Evolutionary conservation across 1,284 basidiomycete genomes (phyloP).

Genomic region (Chalciporus sp.): DNA sequence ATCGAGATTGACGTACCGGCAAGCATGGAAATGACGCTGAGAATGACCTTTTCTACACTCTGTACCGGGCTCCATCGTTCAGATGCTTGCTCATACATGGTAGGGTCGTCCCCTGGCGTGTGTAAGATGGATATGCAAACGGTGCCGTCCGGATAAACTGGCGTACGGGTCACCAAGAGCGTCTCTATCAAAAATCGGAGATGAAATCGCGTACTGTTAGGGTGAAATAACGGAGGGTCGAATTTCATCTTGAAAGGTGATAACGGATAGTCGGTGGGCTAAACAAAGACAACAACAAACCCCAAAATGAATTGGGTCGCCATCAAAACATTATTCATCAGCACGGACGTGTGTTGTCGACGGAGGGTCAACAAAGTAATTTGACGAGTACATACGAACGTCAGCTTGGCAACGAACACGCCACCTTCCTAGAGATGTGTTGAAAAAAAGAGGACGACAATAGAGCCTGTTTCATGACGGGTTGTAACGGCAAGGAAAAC

Average conservation of each 20-base stretch:
- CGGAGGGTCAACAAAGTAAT: neutral
- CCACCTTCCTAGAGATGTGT: slow-evolving; percentile 81
- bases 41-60: slow-evolving; percentile 93
- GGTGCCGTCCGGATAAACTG: slow-evolving; percentile 91
- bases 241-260: slow-evolving; percentile 99
- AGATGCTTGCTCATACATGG: slow-evolving; percentile 90
- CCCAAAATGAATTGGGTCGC: neutral
- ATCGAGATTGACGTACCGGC: slow-evolving; percentile 61
- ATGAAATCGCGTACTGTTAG: slow-evolving; percentile 75
- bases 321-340: neutral
- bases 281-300: neutral
- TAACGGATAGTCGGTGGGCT: slow-evolving; percentile 92
- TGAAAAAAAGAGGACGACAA: neutral
- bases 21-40: slow-evolving; percentile 98
- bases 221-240: slow-evolving; percentile 95
- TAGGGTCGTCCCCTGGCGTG: slow-evolving; percentile 93
- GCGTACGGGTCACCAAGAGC: slow-evolving; percentile 5
- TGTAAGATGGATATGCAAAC: slow-evolving; percentile 99
- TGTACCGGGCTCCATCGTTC: slow-evolving; percentile 99
- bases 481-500: slow-evolving; percentile 31
- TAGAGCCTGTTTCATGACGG: neutral
- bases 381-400: slow-evolving; percentile 68
- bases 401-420: slow-evolving; percentile 90
- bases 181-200: neutral
- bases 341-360: neutral